Conservation (phyloP, 768 basidiomycete species). For the Sistotremastrum niveocremeum region DNA sequence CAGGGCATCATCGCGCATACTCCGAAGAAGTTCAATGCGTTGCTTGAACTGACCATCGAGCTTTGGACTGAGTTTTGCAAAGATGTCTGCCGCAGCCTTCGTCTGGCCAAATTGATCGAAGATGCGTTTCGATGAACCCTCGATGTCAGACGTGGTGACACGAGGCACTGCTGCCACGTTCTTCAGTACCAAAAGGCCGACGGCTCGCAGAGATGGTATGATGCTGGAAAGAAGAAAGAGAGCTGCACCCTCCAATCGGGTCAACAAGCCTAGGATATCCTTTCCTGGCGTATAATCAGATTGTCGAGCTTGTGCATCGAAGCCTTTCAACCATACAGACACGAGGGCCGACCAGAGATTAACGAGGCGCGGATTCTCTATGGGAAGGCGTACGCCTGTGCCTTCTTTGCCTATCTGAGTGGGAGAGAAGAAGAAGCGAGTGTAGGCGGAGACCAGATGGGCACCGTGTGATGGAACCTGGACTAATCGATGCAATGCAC, state of each 20-base stretch:
- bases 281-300: conserved; percentile 27
- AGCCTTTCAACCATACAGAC: conserved; percentile 47
- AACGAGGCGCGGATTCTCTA: conserved; percentile 56
- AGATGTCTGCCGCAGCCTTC: conserved; percentile 17
- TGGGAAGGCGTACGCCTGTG: conserved; percentile 44
- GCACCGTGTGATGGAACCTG: conserved; percentile 40
- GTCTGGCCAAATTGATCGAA: too few species aligned
- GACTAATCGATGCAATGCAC: conserved; percentile 63
- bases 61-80: conserved; percentile 12
- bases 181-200: too few species aligned
- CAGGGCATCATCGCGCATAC: conserved; percentile 2
- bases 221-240: conserved; percentile 51
- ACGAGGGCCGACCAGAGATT: conserved; percentile 63
- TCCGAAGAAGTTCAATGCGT: conserved; percentile 45
- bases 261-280: conserved; percentile 30
- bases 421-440: conserved; percentile 63
- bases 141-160: conserved; percentile 31
- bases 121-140: conserved; percentile 7
- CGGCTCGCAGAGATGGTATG: too few species aligned
- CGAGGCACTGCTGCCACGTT: conserved; percentile 33
- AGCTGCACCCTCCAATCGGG: conserved; percentile 56
- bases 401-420: conserved; percentile 47
- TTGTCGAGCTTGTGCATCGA: conserved; percentile 28
- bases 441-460: conserved; percentile 49
- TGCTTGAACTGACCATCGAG: conserved; percentile 37